Conservation (phyloP, 2,329 filamentous ascomycete genomes). For the Monosporascus sp. region DNA sequence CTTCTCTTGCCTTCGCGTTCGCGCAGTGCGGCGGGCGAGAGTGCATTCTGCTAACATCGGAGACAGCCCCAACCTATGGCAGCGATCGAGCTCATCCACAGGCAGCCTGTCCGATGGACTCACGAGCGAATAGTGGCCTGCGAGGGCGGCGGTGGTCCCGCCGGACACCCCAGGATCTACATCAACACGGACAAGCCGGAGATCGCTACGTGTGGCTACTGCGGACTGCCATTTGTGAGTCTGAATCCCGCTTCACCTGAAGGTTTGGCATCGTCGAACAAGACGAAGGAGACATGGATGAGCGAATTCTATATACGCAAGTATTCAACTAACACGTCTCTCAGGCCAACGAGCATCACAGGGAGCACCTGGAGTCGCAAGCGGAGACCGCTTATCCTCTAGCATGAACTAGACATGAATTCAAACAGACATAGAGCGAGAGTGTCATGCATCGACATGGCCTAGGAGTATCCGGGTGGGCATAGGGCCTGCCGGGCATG, state of each 20-base stretch:
- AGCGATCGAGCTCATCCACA: slow-evolving; percentile 93
- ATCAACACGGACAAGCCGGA: slow-evolving; percentile 98
- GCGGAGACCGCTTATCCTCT: slow-evolving; percentile 79
- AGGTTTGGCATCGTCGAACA: background rate
- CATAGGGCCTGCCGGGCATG: background rate
- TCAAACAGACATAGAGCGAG: background rate
- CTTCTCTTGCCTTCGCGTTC: background rate
- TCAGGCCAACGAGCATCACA: slow-evolving; percentile 86
- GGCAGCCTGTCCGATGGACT: slow-evolving; percentile 90
- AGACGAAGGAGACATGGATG: background rate
- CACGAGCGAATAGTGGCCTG: slow-evolving; percentile 78
- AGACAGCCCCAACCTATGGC: slow-evolving; percentile 77
- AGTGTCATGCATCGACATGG: slow-evolving; percentile 5
- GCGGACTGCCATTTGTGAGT: slow-evolving; percentile 86
- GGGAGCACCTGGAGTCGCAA: slow-evolving; percentile 76
- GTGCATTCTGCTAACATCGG: slow-evolving; percentile 1
- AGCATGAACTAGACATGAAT: slow-evolving; percentile 31
- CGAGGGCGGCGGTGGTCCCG: slow-evolving; percentile 84
- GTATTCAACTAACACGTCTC: slow-evolving; percentile 16
- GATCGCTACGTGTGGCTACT: slow-evolving; percentile 87
- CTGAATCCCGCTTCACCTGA: background rate
- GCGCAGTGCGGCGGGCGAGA: slow-evolving; percentile 21
- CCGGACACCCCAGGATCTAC: slow-evolving; percentile 88
- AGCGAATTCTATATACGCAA: background rate
- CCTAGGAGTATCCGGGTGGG: background rate